These are phyloP conservation scores for Curvularia sp. DNA, from an alignment of 2,329 filamentous ascomycete species.

Conservation along the genomic window DNA sequence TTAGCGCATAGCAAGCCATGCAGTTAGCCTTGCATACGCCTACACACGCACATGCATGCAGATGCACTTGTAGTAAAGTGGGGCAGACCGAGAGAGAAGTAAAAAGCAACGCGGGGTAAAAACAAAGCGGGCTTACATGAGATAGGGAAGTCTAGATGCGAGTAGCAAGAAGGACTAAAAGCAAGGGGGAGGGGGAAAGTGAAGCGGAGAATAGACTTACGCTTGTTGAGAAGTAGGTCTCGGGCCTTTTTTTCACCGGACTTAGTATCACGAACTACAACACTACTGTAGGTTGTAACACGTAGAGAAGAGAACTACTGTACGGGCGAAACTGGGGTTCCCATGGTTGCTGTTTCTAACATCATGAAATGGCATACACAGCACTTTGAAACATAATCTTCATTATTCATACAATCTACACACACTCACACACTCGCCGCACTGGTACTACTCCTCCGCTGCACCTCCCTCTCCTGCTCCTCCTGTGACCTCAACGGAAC, in stretches of 20 bases:
- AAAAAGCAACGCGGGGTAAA: too few relatives aligned
- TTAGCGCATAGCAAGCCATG: not conserved
- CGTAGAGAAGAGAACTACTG: too few relatives aligned
- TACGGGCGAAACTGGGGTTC: too few relatives aligned
- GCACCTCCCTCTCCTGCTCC: not conserved
- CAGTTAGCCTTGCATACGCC: not conserved
- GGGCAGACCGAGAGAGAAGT: too few relatives aligned
- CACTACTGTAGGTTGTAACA: too few relatives aligned
- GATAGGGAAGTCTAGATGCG: too few relatives aligned
- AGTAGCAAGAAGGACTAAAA: too few relatives aligned
- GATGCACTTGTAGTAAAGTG: not conserved
- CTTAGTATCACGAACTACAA: too few relatives aligned
- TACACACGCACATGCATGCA: not conserved
- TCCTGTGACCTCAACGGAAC: constrained; percentile 8
- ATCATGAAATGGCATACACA: not conserved
- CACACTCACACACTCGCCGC: not conserved
- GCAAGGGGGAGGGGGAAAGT: not conserved
- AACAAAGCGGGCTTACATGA: too few relatives aligned
- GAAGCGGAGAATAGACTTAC: not conserved
- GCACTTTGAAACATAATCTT: too few relatives aligned
- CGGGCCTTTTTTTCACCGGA: not conserved
- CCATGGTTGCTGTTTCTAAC: too few relatives aligned
- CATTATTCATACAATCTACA: too few relatives aligned
- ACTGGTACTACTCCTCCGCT: not conserved
- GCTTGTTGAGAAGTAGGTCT: not conserved